Evolutionary conservation across 768 basidiomycete genomes (phyloP), one percentile per base, ranked within the genome.

Genomic region (Russula compacta): DNA sequence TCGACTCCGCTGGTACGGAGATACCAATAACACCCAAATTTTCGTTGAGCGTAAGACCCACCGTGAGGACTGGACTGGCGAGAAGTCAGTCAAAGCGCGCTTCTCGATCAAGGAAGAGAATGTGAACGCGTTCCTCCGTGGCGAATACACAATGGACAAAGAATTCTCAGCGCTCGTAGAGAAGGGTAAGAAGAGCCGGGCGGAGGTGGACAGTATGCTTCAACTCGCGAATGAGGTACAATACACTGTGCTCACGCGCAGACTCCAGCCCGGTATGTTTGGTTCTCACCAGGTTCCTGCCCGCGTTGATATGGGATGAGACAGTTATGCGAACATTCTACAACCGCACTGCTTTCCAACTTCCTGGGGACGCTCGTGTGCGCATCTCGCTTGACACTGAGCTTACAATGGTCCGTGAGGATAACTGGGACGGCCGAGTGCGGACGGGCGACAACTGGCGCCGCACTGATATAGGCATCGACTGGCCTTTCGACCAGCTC

Each of bases 61-160:
- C 71, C 83, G 94, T 57, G 97, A 99, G 73, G 97, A 99, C 70
- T 99, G 97, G 97, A 98, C 95, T 0, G 97, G 97, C 38, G 95
- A 99, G 73, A 98, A 98, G 73, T 94, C 92, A 10, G 95, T 98
- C 70, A 99, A 98, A 74, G 90, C 94, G 14, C 89, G 95, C 11
- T 98, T 98, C 76, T 85, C 91, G 3, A 86, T 99, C 72, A 94
- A 95, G 71, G 95, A 98, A 71, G 84, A 92, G 63, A 83, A 89
- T 49, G 86, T 98, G 67, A 95, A 98, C 69, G 85, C 88, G 15
- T 99, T 93, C 78, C 74, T 97, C 43, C 78, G 80, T 21, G 97
- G 97, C 17, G 86, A 92, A 69, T 88, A 97, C 73, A 95, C 85
- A 33, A 88, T 97, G 80, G 95, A 98, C 69, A 89, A 78, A 43